Base-by-base conservation (phyloP, 2,329 filamentous ascomycete species). In the Aureobasidium sp. region DNA sequence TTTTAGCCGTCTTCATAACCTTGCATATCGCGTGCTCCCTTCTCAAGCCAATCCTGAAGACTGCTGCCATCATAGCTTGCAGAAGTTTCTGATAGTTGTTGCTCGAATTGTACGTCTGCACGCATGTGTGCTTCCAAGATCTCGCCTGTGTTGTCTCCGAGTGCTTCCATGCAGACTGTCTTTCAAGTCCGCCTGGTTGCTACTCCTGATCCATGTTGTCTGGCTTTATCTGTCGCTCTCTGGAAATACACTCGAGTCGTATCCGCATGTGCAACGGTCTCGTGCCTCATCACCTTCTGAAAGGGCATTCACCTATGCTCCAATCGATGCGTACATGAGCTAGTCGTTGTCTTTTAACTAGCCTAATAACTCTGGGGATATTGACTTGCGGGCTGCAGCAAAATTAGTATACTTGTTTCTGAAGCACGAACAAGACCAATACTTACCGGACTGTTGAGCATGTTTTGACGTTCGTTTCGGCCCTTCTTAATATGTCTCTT, bases 401-500 rank as follows among this genome's bases (percentile, higher is more conserved):
- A 68, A n/a, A 66, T 67, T 55, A 61, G 52, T 47, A 7, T 41
- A 20, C 14, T 20, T 25, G 9, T 31, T 31, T 5, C 1, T 25
- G 25, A 11, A 39, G 12, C 11, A 39, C 9, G 14, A 37, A 1
- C 17, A 8, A 45, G 1, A 2, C 8, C 14, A 37, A 8, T 41
- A 87, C 90, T 79, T 86, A 95, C 91, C 73, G 93, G 93, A 80
- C 91, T 96, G 81, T 96, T 97, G 64, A 97, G 82, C 84, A 96
- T 95, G 76, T 87, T 93, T 76, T 96, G 91, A 65, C 93, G 84
- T 81, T 95, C 95, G 77, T 92, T 96, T 64, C 92, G 84, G 65
- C 92, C 92, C 80, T 97, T 97, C 81, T 99, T 99, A 77, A 99
- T 99, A 73, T 99, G 94, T 69, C 88, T 97, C 83, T 99, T 99